phyloP scores from a whole-genome alignment of 768 basidiomycete genomes.

The Podaxis sp. region DNA sequence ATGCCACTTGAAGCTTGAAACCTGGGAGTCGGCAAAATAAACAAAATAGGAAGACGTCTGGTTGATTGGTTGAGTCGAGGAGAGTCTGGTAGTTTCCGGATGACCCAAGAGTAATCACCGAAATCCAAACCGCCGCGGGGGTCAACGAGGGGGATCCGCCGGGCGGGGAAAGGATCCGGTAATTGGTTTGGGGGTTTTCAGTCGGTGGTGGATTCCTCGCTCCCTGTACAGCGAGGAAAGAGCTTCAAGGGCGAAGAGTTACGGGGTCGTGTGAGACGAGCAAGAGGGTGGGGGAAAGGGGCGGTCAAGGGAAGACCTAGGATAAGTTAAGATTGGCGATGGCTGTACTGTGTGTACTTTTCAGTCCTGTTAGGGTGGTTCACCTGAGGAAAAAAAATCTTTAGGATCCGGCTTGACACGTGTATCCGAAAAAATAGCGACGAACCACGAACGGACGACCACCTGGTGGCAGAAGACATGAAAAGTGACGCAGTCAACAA shows the following conservation, averaged over 20 bases:
- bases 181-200: slow-evolving; percentile 46
- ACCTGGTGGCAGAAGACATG: slow-evolving; percentile 44
- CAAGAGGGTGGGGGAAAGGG: slow-evolving; percentile 18
- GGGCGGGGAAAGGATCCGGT: slow-evolving; percentile 64
- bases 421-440: slow-evolving; percentile 6
- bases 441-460: slow-evolving; percentile 75
- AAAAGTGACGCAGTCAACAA: slow-evolving; percentile 19
- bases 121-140: slow-evolving; percentile 72
- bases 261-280: not conserved
- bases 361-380: slow-evolving; percentile 71
- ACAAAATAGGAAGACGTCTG: not conserved
- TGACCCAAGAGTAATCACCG: slow-evolving; percentile 47
- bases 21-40: not conserved
- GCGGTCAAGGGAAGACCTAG: slow-evolving; percentile 12
- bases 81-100: slow-evolving; percentile 22
- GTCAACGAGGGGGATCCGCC: slow-evolving; percentile 46
- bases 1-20: not conserved
- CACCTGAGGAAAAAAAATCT: slow-evolving; percentile 44
- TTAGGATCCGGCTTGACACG: slow-evolving; percentile 18
- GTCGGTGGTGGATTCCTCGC: slow-evolving; percentile 65
- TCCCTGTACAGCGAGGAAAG: slow-evolving; percentile 66
- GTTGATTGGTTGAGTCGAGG: slow-evolving; percentile 4
- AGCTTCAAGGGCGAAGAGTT: slow-evolving; percentile 43
- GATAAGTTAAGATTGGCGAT: slow-evolving; percentile 4
- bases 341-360: slow-evolving; percentile 12